Percentiles rank a stretch among this genome's conserved stretches.
phyloP scores from a whole-genome alignment of 495 filamentous ascomycete species.

The Lichenothelia convexa region DNA sequence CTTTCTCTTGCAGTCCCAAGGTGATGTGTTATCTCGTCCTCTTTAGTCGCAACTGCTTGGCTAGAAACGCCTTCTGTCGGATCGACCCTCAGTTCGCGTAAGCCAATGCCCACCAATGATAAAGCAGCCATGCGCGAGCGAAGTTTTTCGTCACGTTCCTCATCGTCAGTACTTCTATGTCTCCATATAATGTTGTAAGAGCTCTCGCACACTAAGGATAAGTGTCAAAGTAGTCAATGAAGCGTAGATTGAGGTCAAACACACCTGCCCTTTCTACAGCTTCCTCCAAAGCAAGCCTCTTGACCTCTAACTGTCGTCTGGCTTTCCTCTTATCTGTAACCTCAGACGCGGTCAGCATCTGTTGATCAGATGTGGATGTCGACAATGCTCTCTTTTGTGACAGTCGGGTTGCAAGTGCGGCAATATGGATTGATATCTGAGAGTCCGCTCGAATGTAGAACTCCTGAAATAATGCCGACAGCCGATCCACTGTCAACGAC shows the following conservation, averaged over 20 bases:
- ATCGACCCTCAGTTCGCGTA: constrained; percentile 73
- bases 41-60: constrained; percentile 20
- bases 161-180: constrained; percentile 81
- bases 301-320: constrained; percentile 55
- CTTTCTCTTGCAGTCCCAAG: constrained; percentile 57
- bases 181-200: constrained; percentile 80
- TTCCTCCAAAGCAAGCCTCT: constrained; percentile 64
- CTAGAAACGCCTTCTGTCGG: no score
- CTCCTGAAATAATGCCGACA: constrained; percentile 80
- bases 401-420: constrained; percentile 55
- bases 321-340: constrained; percentile 62
- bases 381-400: constrained; percentile 32
- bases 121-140: constrained; percentile 88
- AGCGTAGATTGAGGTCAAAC: no score
- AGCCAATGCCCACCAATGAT: constrained; percentile 71
- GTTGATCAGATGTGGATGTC: constrained; percentile 35
- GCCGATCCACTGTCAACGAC: constrained; percentile 65
- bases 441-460: constrained; percentile 74
- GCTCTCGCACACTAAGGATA: constrained; percentile 68
- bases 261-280: constrained; percentile 78
- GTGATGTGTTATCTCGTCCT: constrained; percentile 44
- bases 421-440: constrained; percentile 78
- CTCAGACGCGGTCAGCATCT: constrained; percentile 84
- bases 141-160: constrained; percentile 86
- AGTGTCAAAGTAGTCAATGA: no score